Conservation (phyloP, 2,329 filamentous ascomycete species). For the Aspergillus melleus region DNA sequence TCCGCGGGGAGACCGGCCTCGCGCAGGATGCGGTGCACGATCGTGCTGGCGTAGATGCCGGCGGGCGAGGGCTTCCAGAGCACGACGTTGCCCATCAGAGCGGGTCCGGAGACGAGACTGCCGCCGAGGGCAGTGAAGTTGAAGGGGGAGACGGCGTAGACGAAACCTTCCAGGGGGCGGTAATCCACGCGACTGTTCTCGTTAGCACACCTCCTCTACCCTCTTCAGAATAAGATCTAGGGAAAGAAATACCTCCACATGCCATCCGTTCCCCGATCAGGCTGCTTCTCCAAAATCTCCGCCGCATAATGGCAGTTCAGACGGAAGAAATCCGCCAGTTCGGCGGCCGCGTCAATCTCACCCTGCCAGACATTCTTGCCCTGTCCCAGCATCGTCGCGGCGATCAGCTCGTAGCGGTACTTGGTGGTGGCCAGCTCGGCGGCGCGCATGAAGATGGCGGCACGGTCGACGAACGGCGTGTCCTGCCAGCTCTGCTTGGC, state of each 20-base stretch:
- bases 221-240: conserved; percentile 11
- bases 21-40: conserved; percentile 86
- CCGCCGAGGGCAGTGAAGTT: conserved; percentile 95
- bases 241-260: conserved; percentile 73
- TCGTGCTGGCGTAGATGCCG: conserved; percentile 81
- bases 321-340: conserved; percentile 84
- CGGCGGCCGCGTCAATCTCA: conserved; percentile 90
- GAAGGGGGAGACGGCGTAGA: conserved; percentile 91
- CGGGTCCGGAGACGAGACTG: conserved; percentile 79
- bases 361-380: conserved; percentile 98
- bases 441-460: conserved; percentile 89
- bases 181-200: conserved; percentile 70
- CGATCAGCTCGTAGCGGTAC: conserved; percentile 94
- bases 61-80: conserved; percentile 92
- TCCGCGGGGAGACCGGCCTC: conserved; percentile 85
- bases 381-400: conserved; percentile 89
- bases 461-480: conserved; percentile 82
- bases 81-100: conserved; percentile 89
- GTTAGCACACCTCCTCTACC: not conserved
- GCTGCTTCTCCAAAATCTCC: conserved; percentile 82
- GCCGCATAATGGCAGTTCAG: conserved; percentile 69
- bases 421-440: conserved; percentile 84
- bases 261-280: conserved; percentile 74
- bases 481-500: conserved; percentile 83
- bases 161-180: conserved; percentile 86